Percentiles rank a stretch among this genome's conserved stretches.
These are phyloP conservation scores for Hypoxylon sp. DNA, from an alignment of 2,329 filamentous ascomycete species.

Conservation along the genomic window DNA sequence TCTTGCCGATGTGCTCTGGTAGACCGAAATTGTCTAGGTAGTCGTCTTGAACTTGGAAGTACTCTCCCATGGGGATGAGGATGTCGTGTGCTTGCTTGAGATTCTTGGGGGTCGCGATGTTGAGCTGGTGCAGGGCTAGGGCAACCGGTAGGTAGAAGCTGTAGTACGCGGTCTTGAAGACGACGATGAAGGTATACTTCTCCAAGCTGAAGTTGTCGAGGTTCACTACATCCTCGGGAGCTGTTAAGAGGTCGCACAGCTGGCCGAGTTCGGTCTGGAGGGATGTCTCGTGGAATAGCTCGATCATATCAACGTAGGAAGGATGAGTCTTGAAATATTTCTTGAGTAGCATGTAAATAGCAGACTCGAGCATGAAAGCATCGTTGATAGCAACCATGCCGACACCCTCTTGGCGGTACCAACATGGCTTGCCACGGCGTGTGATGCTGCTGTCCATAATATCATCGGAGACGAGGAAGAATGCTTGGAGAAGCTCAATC, in stretches of 20 bases:
- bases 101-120: slow-evolving; percentile 88
- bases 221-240: slow-evolving; percentile 93
- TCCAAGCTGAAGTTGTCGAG: slow-evolving; percentile 95
- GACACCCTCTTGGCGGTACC: slow-evolving; percentile 91
- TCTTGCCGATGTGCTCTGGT: slow-evolving; percentile 95
- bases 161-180: slow-evolving; percentile 99
- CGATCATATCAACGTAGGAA: slow-evolving; percentile 89
- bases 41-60: slow-evolving; percentile 99
- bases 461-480: slow-evolving; percentile 98
- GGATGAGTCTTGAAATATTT: slow-evolving; percentile 93
- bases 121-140: slow-evolving; percentile 87
- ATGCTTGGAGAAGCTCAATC: slow-evolving; percentile 97
- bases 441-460: slow-evolving; percentile 99
- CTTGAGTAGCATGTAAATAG: slow-evolving; percentile 92
- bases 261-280: slow-evolving; percentile 97
- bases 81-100: slow-evolving; percentile 91
- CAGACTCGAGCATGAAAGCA: slow-evolving; percentile 92
- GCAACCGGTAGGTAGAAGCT: slow-evolving; percentile 98
- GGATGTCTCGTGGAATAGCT: slow-evolving; percentile 95
- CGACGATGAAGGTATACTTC: slow-evolving; percentile 98
- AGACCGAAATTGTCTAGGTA: slow-evolving; percentile 98
- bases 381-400: slow-evolving; percentile 99
- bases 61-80: slow-evolving; percentile 96
- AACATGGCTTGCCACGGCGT: slow-evolving; percentile 93
- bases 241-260: slow-evolving; percentile 93